Conservation (phyloP, 75 land plant genomes). For the Pinus tabuliformis region DNA sequence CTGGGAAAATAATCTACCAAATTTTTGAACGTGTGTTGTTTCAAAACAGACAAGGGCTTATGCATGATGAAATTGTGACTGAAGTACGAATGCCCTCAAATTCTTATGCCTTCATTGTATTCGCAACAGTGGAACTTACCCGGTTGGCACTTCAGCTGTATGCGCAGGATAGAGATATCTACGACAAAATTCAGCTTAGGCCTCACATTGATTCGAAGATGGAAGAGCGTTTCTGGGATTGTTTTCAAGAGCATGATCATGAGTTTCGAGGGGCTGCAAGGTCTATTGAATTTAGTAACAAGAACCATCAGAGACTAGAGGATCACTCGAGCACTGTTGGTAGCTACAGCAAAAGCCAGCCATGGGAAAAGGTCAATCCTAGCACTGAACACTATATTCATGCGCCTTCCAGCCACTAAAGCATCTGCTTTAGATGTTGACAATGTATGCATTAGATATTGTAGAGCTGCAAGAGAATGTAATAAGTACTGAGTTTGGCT, state of each 20-base stretch:
- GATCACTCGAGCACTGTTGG: neutral
- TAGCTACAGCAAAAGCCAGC: conserved; percentile 11
- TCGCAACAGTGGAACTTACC: conserved; percentile 30
- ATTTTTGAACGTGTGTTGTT: conserved; percentile 28
- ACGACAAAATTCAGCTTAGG: conserved; percentile 28
- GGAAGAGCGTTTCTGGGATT: conserved; percentile 26
- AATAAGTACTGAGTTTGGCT: too few relatives aligned
- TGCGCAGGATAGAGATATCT: conserved; percentile 28
- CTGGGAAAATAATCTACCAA: conserved; percentile 20
- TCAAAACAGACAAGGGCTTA: conserved; percentile 11
- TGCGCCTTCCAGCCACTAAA: conserved; percentile 4
- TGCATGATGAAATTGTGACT: conserved; percentile 17
- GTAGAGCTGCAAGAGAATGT: neutral
- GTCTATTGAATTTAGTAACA: neutral
- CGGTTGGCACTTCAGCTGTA: conserved; percentile 30
- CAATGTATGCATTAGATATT: neutral
- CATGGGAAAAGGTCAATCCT: conserved; percentile 3
- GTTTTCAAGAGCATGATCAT: conserved; percentile 14
- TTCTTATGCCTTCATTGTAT: conserved; percentile 37
- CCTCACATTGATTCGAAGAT: conserved; percentile 32
- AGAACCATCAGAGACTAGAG: conserved; percentile 2
- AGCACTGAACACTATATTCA: neutral
- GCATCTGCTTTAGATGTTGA: neutral
- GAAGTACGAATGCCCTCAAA: conserved; percentile 23
- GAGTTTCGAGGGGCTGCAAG: conserved; percentile 1